Conservation (phyloP, 192 early-diverging fungal genomes). For the Cetraspora pellucida region DNA sequence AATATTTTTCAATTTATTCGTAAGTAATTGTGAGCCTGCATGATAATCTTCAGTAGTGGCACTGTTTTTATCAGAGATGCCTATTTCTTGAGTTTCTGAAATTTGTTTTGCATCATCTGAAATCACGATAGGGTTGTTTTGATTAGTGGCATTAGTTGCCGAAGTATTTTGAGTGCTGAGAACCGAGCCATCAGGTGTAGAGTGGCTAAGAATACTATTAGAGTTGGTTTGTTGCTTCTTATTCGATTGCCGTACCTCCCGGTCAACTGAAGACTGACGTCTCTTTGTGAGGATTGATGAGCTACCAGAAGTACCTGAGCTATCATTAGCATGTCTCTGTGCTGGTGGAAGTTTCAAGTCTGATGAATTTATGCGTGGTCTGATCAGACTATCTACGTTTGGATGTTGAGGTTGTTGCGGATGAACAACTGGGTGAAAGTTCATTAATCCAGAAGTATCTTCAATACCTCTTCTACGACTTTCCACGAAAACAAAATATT, state of each 20-base stretch:
- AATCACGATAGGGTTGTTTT: neutral
- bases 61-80: no score
- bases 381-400: neutral
- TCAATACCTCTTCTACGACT: neutral
- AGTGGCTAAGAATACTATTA: neutral
- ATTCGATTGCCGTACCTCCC: neutral
- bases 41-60: no score
- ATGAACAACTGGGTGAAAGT: neutral
- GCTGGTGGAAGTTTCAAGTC: neutral
- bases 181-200: neutral
- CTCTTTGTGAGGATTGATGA: neutral
- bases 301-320: neutral
- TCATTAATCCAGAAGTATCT: neutral
- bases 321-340: neutral
- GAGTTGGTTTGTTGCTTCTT: neutral
- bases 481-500: slow-evolving; percentile 12
- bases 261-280: neutral
- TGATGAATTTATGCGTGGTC: neutral
- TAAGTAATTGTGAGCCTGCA: no score
- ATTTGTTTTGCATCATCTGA: neutral
- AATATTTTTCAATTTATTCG: no score
- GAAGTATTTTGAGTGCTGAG: neutral
- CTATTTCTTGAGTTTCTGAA: neutral
- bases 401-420: neutral
- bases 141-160: neutral